Conservation (phyloP, 2,329 filamentous ascomycete genomes). For the Fusarium paranaense region DNA sequence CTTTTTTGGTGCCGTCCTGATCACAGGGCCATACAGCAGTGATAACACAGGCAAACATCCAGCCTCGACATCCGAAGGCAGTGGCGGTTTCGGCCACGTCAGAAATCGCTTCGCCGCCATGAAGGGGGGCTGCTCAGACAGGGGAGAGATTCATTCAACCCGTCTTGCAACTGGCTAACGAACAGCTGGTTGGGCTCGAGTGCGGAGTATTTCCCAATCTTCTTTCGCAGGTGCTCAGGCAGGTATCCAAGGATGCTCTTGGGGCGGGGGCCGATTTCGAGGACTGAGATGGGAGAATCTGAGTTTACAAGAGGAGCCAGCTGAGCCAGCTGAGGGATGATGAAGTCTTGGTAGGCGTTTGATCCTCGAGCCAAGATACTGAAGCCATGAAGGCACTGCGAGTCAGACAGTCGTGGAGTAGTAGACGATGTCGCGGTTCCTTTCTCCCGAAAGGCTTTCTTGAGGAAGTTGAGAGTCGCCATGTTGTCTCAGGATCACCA, state of each 20-base stretch:
- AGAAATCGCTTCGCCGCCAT: conserved; percentile 65
- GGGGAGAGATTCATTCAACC: conserved; percentile 56
- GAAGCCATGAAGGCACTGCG: conserved; percentile 62
- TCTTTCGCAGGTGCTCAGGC: conserved; percentile 54
- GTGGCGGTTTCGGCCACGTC: conserved; percentile 58
- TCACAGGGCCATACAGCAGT: conserved; percentile 71
- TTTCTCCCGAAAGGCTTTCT: conserved; percentile 52
- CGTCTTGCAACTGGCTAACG: conserved; percentile 56
- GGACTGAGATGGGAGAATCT: conserved; percentile 58
- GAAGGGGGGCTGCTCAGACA: conserved; percentile 57
- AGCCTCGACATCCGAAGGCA: conserved; percentile 73
- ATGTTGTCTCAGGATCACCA: conserved; percentile 5
- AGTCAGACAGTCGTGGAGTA: conserved; percentile 56
- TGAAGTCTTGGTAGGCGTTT: conserved; percentile 61
- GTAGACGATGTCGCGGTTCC: conserved; percentile 37
- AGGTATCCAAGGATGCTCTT: conserved; percentile 65
- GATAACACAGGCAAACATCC: conserved; percentile 73
- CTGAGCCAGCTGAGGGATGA: conserved; percentile 60
- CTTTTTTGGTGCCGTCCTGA: conserved; percentile 57
- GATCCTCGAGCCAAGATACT: conserved; percentile 54
- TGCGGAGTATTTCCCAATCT: conserved; percentile 63
- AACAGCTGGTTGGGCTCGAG: conserved; percentile 65
- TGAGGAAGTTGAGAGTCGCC: conserved; percentile 56
- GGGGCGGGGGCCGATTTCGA: conserved; percentile 71
- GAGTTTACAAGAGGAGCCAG: conserved; percentile 56